phyloP scores from a whole-genome alignment of 768 basidiomycete species.

The Mycena albidolilacea region DNA sequence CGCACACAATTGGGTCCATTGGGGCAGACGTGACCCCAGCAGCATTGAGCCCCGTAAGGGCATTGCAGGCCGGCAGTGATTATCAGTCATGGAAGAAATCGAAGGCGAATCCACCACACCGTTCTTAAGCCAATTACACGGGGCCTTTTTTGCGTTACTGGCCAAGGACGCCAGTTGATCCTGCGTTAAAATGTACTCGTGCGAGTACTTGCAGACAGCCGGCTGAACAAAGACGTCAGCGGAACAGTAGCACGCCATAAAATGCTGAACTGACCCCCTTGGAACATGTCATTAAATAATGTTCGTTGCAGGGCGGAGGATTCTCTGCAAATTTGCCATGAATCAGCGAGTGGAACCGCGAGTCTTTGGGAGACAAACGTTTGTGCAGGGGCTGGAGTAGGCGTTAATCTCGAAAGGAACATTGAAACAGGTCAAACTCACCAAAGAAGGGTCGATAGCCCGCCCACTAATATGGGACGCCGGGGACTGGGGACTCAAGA shows the following conservation, averaged over 20 bases:
- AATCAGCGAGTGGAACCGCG: not conserved
- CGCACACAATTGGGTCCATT: conserved; percentile 74
- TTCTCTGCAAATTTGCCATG: conserved; percentile 62
- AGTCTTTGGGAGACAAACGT: conserved; percentile 60
- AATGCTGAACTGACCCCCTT: conserved; percentile 66
- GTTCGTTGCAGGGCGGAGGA: conserved; percentile 89
- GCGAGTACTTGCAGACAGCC: conserved; percentile 85
- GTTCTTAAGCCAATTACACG: conserved; percentile 88
- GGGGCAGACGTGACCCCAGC: conserved; percentile 89
- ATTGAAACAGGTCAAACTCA: conserved; percentile 47
- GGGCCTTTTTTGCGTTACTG: conserved; percentile 86
- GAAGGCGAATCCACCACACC: conserved; percentile 54
- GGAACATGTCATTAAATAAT: conserved; percentile 86
- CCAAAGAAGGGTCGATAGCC: conserved; percentile 76
- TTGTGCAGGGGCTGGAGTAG: conserved; percentile 77
- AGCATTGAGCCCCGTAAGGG: conserved; percentile 82
- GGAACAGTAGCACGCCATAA: not conserved
- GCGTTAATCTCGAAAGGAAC: conserved; percentile 4
- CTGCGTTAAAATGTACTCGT: conserved; percentile 80
- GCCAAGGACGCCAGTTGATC: conserved; percentile 82
- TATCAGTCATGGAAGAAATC: not conserved
- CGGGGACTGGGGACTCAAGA: conserved; percentile 78
- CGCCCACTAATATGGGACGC: conserved; percentile 57
- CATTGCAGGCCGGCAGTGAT: conserved; percentile 72
- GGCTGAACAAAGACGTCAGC: conserved; percentile 54